Percentiles rank a stretch among this genome's conserved stretches.
Conservation (phyloP, 1,139 yeast species). For the Hansenula lynferdii region DNA sequence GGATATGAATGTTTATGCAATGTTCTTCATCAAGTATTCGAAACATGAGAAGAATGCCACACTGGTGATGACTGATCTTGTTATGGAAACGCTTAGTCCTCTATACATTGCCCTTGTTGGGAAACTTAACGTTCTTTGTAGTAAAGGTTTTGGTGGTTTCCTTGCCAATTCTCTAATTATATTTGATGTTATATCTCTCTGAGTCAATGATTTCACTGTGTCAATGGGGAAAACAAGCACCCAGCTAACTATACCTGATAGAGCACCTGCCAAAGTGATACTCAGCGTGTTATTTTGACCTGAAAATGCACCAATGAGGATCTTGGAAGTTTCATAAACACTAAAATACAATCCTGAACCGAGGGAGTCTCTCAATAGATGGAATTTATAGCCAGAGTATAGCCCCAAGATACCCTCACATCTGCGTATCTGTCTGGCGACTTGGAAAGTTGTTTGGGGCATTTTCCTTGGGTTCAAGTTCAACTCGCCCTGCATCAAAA, state of each 20-base stretch:
- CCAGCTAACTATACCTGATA: conserved; percentile 76
- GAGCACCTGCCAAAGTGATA: conserved; percentile 68
- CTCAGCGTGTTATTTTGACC: conserved; percentile 27
- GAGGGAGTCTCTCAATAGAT: conserved; percentile 59
- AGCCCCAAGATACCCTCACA: conserved; percentile 59
- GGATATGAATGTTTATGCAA: conserved; percentile 25
- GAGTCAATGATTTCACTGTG: conserved; percentile 70
- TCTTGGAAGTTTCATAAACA: conserved; percentile 56
- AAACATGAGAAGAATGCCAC: conserved; percentile 71
- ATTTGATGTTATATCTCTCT: conserved; percentile 66
- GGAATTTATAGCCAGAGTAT: conserved; percentile 70
- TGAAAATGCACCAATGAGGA: conserved; percentile 17
- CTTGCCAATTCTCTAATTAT: conserved; percentile 42
- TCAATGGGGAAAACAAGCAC: conserved; percentile 72
- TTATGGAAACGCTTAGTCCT: conserved; percentile 71
- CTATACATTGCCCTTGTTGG: conserved; percentile 55
- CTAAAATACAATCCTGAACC: conserved; percentile 75
- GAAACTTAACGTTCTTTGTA: conserved; percentile 29
- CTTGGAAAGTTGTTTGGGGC: conserved; percentile 40
- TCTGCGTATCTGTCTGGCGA: conserved; percentile 46
- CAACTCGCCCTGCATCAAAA: conserved; percentile 35
- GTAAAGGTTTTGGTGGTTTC: conserved; percentile 31
- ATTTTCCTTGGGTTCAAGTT: conserved; percentile 19
- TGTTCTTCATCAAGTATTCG: conserved; percentile 58
- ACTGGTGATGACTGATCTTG: conserved; percentile 67